Evolutionary conservation across 2,329 filamentous ascomycete species (phyloP).

Genomic region (Fusarium brachygibbosum): DNA sequence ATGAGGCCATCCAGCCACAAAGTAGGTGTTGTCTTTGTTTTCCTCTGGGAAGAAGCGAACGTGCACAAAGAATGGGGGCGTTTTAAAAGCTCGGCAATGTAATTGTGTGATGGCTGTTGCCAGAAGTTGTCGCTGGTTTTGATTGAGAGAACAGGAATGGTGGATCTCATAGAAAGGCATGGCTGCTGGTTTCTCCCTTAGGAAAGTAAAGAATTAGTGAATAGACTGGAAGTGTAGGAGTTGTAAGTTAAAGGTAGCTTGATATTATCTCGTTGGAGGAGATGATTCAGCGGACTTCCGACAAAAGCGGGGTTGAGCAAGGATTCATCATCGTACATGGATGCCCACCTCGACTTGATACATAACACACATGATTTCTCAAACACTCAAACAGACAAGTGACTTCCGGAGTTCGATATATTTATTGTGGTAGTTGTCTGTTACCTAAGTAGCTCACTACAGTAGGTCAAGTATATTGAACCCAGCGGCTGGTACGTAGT

Average conservation of each 20-base stretch:
- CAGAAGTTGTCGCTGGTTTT: conserved; percentile 19
- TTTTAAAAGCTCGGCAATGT: conserved; percentile 36
- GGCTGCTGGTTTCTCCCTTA: background rate
- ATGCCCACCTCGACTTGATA: too few species aligned
- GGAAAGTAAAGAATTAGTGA: background rate
- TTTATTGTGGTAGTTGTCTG: too few species aligned
- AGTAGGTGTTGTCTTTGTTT: conserved; percentile 13
- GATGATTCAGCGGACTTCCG: background rate
- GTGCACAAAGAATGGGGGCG: conserved; percentile 38
- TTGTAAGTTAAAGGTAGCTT: background rate
- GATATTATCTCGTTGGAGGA: background rate
- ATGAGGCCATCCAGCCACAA: conserved; percentile 27
- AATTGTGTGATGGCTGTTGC: conserved; percentile 29
- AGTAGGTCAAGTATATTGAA: too few species aligned
- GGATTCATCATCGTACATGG: too few species aligned
- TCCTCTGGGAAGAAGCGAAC: conserved; percentile 31
- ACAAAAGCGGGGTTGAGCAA: conserved; percentile 21
- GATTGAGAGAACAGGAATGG: conserved; percentile 29
- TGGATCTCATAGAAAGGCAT: conserved; percentile 42
- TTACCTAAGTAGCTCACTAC: too few species aligned
- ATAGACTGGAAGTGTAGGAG: background rate
- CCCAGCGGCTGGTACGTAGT: too few species aligned
- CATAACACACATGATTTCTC: too few species aligned
- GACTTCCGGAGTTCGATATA: too few species aligned
- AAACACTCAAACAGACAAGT: too few species aligned